Evolutionary conservation across 805 yeast genomes (phyloP).

Genomic region (Millerozyma acaciae): DNA sequence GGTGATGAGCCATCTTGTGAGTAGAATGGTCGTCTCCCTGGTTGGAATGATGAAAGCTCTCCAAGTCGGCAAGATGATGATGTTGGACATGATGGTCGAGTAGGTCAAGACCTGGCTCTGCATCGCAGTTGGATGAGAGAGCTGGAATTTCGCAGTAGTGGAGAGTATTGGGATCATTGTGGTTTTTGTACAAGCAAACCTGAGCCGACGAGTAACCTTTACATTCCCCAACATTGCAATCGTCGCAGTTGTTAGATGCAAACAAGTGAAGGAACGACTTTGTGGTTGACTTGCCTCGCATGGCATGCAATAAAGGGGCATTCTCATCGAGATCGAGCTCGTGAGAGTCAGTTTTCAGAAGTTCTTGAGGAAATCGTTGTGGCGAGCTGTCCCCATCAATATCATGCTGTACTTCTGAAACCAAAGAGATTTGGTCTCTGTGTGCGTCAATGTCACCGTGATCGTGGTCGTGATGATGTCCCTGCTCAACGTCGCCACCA

Average conservation of each 20-base stretch:
- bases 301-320: slow-evolving; percentile 12
- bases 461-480: slow-evolving; percentile 10
- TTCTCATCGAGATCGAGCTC: slow-evolving; percentile 21
- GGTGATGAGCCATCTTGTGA: slow-evolving; percentile 59
- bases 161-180: slow-evolving; percentile 8
- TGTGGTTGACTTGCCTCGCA: too few species aligned
- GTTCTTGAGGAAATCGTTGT: too few species aligned
- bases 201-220: slow-evolving; percentile 47
- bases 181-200: slow-evolving; percentile 16
- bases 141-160: slow-evolving; percentile 42
- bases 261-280: slow-evolving; percentile 27
- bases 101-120: not conserved
- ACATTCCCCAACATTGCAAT: slow-evolving; percentile 39
- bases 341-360: not conserved
- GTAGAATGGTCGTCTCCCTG: slow-evolving; percentile 16
- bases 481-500: slow-evolving; percentile 21
- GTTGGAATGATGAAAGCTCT: not conserved
- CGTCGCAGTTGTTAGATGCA: slow-evolving; percentile 14
- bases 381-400: not conserved
- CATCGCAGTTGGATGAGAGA: slow-evolving; percentile 13
- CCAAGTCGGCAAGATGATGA: slow-evolving; percentile 2
- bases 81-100: slow-evolving; percentile 1
- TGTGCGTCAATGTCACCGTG: too few species aligned
- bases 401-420: not conserved
- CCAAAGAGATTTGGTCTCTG: slow-evolving; percentile 8